Conservation (phyloP, 768 basidiomycete species). For the Hygrophoropsis aurantiaca region DNA sequence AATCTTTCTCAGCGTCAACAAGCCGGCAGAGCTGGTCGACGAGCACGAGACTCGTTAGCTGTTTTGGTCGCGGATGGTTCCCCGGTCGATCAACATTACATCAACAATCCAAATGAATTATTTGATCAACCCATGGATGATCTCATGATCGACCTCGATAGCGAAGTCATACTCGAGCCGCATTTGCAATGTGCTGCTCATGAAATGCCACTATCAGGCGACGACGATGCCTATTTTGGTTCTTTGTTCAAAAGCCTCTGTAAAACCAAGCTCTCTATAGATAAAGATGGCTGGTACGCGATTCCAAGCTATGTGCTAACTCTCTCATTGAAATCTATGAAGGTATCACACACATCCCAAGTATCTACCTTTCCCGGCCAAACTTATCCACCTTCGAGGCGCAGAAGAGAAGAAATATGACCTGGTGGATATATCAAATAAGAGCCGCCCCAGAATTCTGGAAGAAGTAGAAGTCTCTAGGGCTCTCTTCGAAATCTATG, state of each 20-base stretch:
- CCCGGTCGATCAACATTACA: constrained; percentile 76
- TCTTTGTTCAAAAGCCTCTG: constrained; percentile 58
- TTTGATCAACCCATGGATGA: constrained; percentile 63
- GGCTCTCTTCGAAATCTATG: constrained; percentile 86
- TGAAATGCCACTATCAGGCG: constrained; percentile 75
- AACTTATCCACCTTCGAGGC: constrained; percentile 73
- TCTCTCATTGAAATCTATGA: background rate
- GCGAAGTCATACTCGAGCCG: constrained; percentile 72
- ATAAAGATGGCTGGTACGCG: constrained; percentile 80
- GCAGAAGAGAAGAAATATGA: constrained; percentile 77
- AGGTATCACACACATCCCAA: constrained; percentile 86
- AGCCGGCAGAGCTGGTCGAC: constrained; percentile 82
- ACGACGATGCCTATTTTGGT: constrained; percentile 76
- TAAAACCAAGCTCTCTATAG: constrained; percentile 55
- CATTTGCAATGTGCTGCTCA: constrained; percentile 87
- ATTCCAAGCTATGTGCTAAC: background rate
- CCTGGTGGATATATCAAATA: constrained; percentile 61
- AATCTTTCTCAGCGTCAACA: constrained; percentile 69
- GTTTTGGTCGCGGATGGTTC: constrained; percentile 68
- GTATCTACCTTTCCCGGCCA: constrained; percentile 75
- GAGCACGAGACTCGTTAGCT: constrained; percentile 76
- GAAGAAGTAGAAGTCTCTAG: constrained; percentile 85
- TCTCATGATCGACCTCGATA: constrained; percentile 71
- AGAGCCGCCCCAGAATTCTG: constrained; percentile 44
- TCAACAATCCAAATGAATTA: constrained; percentile 65